These are phyloP conservation scores for Piper betle DNA, from an alignment of 164 flowering plant species.

Conservation along the genomic window DNA sequence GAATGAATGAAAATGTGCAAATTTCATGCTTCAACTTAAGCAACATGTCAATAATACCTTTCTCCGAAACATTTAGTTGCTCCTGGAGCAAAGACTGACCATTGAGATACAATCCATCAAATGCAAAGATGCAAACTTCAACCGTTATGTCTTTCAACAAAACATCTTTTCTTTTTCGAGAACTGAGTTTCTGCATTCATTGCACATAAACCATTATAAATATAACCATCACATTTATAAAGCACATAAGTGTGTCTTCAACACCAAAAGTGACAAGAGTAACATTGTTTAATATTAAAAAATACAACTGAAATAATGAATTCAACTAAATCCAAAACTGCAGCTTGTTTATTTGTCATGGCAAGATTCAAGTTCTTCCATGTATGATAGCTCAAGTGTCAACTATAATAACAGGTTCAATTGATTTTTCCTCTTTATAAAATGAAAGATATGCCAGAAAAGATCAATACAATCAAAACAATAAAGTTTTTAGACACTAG, in stretches of 20 bases:
- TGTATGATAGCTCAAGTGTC: neutral
- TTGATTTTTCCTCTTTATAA: too few species aligned
- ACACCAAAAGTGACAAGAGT: too few species aligned
- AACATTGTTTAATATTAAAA: too few species aligned
- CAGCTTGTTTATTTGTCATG: neutral
- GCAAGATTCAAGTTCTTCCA: neutral
- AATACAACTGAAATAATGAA: neutral
- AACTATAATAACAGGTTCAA: neutral
- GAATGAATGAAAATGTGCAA: neutral
- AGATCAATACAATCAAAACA: too few species aligned
- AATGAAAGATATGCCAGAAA: neutral
- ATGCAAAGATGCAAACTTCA: conserved; percentile 82
- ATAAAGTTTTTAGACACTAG: neutral
- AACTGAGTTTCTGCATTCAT: conserved; percentile 58
- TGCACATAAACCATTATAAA: neutral
- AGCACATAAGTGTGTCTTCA: too few species aligned
- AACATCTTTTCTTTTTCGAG: conserved; percentile 90
- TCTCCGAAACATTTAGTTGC: conserved; percentile 66
- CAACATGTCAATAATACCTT: conserved; percentile 34
- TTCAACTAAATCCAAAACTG: neutral
- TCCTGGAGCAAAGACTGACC: conserved; percentile 75
- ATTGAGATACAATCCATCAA: conserved; percentile 77
- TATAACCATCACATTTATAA: neutral
- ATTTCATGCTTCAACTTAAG: neutral
- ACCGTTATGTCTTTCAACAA: conserved; percentile 64